phyloP scores from a whole-genome alignment of 2,329 filamentous ascomycete species.

The Paracoccidioides brasiliensis region DNA sequence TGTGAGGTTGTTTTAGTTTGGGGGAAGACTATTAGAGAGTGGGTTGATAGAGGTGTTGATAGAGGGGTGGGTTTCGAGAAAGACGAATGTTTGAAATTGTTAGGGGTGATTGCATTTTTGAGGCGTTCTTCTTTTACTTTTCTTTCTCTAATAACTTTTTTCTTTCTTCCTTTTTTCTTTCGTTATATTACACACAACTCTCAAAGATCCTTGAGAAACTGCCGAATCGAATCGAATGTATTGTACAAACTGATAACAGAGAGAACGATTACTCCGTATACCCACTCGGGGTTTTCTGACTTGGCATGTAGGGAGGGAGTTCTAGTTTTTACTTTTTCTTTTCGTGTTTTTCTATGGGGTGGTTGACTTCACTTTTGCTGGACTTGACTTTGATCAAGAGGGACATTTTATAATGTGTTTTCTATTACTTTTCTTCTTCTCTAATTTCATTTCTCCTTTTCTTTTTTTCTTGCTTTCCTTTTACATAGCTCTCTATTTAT shows the following conservation, averaged over 20 bases:
- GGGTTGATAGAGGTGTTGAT: neutral
- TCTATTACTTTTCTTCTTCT: slow-evolving; percentile 4
- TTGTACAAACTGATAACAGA: neutral
- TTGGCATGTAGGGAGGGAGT: too few species aligned
- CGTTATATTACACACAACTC: neutral
- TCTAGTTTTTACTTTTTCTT: neutral
- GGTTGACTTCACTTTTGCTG: too few species aligned
- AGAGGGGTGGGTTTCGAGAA: too few species aligned
- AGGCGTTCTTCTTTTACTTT: neutral
- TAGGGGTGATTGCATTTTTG: neutral
- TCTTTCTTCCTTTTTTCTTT: neutral
- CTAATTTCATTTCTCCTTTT: slow-evolving; percentile 7
- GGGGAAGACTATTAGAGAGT: too few species aligned
- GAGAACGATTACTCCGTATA: neutral
- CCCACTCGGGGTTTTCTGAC: neutral
- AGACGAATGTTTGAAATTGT: neutral
- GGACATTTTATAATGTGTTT: neutral
- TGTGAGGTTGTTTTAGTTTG: too few species aligned
- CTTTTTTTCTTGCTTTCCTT: slow-evolving; percentile 1
- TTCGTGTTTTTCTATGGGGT: neutral
- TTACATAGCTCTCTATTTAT: neutral
- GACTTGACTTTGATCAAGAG: neutral
- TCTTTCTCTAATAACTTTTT: neutral
- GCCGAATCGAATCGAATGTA: neutral
- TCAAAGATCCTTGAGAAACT: neutral